Base-by-base conservation (phyloP, 306 rosid genomes). In the Prunus armeniaca region DNA sequence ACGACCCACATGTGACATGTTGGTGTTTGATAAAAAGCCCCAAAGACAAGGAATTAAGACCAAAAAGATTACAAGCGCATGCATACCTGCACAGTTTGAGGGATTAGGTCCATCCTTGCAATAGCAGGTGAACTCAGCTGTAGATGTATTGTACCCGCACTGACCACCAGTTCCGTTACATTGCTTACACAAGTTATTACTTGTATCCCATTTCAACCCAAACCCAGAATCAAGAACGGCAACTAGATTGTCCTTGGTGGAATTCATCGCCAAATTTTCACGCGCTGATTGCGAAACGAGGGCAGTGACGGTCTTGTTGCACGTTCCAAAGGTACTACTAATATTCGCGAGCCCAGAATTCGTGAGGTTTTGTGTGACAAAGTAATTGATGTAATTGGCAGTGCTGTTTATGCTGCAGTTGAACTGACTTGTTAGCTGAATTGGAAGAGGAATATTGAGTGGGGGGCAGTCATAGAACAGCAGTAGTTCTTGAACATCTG, bases 91-190 rank as follows among this genome's bases (percentile, higher is more conserved):
- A 77, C 94, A 86, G 3, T 34, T 64, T 28, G 80, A 73, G 47
- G 65, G 60, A 56, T 28, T 74, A 58, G 86, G 62, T 56, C 93
- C 89, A 32, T 76, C 76, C 55, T 17, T 47, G 62, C 95, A 88
- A 30, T 77, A 80, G 78, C 98, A 93, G 58, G 82, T 17, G 74
- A 93, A 88, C 41, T 47, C 72, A 58, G 51, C 3, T 38, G 92
- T 73, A 47, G 9, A 72, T 8, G 32, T 28, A 43, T 79, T 51
- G 47, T 67, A 75, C 51, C 90, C 91, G 69, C 97, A 93, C 25
- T 66, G 22, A 34, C 96, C 94, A 9, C 80, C 85, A 4, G 86
- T 77, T 1, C 4, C 41, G 64, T 2, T 41, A 71, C 98, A 91
- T n/a, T 28, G 69, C 27, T 54, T 45, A 61, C 96, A 91, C 76